Conservation (phyloP, 169 alveolate species). For the Plasmodium vivax region DNA sequence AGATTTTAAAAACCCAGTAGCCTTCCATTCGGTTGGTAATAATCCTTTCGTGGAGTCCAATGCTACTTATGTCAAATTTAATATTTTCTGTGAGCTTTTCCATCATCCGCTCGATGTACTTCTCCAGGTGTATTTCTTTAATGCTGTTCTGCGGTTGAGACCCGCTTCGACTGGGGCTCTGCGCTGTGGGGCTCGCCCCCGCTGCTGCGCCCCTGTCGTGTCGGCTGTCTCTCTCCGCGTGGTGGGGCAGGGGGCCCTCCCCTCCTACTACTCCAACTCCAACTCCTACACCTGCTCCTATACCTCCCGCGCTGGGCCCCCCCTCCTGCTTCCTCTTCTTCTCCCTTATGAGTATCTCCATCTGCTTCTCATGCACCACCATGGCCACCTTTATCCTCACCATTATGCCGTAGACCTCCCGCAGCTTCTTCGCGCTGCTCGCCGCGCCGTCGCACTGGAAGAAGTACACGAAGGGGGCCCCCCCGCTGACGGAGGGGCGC, state of each 20-base stretch:
- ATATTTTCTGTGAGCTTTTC: slow-evolving; percentile 14
- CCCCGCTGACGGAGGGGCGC: neutral
- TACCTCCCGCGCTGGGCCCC: neutral
- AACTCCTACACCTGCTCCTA: too few relatives aligned
- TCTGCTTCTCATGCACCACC: slow-evolving; percentile 59
- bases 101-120: slow-evolving; percentile 31
- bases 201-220: neutral
- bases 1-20: slow-evolving; percentile 84
- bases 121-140: slow-evolving; percentile 30
- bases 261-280: neutral
- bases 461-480: neutral
- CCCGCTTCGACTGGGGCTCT: neutral
- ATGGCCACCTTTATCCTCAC: slow-evolving; percentile 41
- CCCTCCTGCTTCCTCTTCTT: slow-evolving; percentile 14
- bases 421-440: slow-evolving; percentile 6
- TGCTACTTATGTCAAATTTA: slow-evolving; percentile 78
- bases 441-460: slow-evolving; percentile 19
- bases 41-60: slow-evolving; percentile 78
- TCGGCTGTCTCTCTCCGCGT: neutral
- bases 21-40: slow-evolving; percentile 78
- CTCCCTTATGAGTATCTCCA: slow-evolving; percentile 63
- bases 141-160: neutral
- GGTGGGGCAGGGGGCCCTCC: neutral
- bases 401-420: slow-evolving; percentile 1
- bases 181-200: neutral